phyloP scores from a whole-genome alignment of 768 basidiomycete species.

The Fistulinella prunicolor region DNA sequence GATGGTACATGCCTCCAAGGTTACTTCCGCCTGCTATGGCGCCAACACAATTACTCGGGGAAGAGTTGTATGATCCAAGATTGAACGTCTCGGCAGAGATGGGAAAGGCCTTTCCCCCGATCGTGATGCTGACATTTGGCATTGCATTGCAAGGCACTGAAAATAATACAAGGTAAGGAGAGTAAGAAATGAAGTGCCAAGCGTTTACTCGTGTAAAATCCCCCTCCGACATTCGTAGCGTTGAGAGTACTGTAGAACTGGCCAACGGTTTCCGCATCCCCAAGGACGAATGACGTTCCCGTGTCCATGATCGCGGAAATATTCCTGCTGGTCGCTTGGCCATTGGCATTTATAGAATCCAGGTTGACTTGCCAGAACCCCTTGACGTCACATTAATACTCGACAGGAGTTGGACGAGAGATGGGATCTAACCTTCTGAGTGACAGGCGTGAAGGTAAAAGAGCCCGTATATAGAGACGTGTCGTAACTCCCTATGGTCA shows the following conservation, averaged over 20 bases:
- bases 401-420: neutral
- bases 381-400: slow-evolving; percentile 10
- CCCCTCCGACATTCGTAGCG: slow-evolving; percentile 29
- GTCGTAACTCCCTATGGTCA: slow-evolving; percentile 43
- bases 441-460: slow-evolving; percentile 37
- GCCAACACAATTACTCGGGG: slow-evolving; percentile 17
- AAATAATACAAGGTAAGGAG: neutral
- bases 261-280: slow-evolving; percentile 35
- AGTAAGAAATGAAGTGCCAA: neutral
- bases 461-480: slow-evolving; percentile 36
- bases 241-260: slow-evolving; percentile 32
- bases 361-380: slow-evolving; percentile 22
- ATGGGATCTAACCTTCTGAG: slow-evolving; percentile 23
- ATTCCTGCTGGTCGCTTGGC: slow-evolving; percentile 1
- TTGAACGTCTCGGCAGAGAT: slow-evolving; percentile 35
- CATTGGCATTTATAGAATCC: slow-evolving; percentile 25
- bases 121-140: slow-evolving; percentile 32
- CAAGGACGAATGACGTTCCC: slow-evolving; percentile 44
- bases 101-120: slow-evolving; percentile 32
- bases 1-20: slow-evolving; percentile 25
- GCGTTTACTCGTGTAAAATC: slow-evolving; percentile 35
- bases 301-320: slow-evolving; percentile 45
- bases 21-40: slow-evolving; percentile 10
- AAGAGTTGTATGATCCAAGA: slow-evolving; percentile 29
- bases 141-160: slow-evolving; percentile 26